Evolutionary conservation across 169 alveolate genomes (phyloP), one percentile per base, ranked within the genome.

Genomic region (Plasmodium fragile): DNA sequence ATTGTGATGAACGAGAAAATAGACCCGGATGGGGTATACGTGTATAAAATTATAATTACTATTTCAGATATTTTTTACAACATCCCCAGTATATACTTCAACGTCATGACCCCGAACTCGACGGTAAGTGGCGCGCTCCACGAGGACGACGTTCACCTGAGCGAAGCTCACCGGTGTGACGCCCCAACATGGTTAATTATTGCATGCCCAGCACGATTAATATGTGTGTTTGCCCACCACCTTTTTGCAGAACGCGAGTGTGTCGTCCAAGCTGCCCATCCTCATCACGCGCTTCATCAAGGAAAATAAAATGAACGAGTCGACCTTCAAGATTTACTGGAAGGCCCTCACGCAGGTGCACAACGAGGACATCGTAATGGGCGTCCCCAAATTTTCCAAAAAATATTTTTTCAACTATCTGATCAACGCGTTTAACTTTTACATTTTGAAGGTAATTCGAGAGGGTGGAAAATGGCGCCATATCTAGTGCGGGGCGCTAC

Each of bases 231-330:
- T n/a, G n/a, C n/a, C n/a, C n/a, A n/a, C 73, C n/a, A 4, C 41
- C 7, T 1, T 7, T 0, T 2, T 25, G 41, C 45, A 84, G 93
- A 72, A 72, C 78, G 69, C 71, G 25, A 89, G 81, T 18, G 72
- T 77, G 28, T 55, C 94, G 7, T 49, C 65, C 55, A 89, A 89
- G 22, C 45, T 89, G 16, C 94, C 94, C 8, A 77, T 89, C 13
- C 65, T 89, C 8, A 77, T 89, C 7, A 89, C 94, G 16, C 41
- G 94, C 59, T 89, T 89, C 71, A 89, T 89, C 71, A 89, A 78
- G 45, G 94, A 89, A n/a, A 89, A 77, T 32, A 89, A 89, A 89
- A 89, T 89, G 87, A 89, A 89, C 45, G 94, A 89, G 49, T 18
- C 81, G 3, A 65, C 94, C 8, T 89, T 89, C 52, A 89, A 89